A percentile compares a stretch with the other conserved stretches of the same genome.
phyloP scores from a whole-genome alignment of 2,329 filamentous ascomycete species.

The Sarocladium brachiariae region DNA sequence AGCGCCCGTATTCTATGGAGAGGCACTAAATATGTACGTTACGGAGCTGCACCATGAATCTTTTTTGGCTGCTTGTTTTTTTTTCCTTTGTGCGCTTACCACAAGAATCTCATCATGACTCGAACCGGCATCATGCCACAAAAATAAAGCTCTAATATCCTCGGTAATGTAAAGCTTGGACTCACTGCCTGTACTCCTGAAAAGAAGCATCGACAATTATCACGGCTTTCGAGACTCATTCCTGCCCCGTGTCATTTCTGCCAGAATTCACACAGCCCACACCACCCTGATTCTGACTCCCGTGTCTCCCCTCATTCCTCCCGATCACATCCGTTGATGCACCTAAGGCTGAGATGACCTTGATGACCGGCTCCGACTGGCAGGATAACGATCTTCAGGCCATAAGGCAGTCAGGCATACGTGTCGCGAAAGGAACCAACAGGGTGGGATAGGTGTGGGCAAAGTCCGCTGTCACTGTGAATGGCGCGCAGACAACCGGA shows the following conservation, averaged over 20 bases:
- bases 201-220: conserved; percentile 3
- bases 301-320: conserved; percentile 6
- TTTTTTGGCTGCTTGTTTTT: neutral
- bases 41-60: neutral
- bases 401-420: neutral
- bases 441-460: conserved; percentile 2
- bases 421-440: neutral
- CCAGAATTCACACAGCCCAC: neutral
- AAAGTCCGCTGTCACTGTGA: neutral
- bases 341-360: neutral
- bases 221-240: neutral
- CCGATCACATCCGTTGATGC: conserved; percentile 6
- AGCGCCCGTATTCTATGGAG: too few relatives aligned
- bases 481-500: conserved; percentile 6
- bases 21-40: too few relatives aligned
- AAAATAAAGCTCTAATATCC: neutral
- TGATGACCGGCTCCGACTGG: neutral
- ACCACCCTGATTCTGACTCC: neutral
- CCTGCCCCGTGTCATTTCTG: neutral
- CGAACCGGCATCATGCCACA: neutral
- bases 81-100: neutral
- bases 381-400: conserved; percentile 7
- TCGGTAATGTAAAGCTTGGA: neutral
- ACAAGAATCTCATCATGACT: neutral
- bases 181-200: neutral